Percentiles rank a stretch among this genome's conserved stretches.
These are phyloP conservation scores for Isabelozyma pseudorhagii DNA, from an alignment of 805 yeast genomes.

Conservation along the genomic window DNA sequence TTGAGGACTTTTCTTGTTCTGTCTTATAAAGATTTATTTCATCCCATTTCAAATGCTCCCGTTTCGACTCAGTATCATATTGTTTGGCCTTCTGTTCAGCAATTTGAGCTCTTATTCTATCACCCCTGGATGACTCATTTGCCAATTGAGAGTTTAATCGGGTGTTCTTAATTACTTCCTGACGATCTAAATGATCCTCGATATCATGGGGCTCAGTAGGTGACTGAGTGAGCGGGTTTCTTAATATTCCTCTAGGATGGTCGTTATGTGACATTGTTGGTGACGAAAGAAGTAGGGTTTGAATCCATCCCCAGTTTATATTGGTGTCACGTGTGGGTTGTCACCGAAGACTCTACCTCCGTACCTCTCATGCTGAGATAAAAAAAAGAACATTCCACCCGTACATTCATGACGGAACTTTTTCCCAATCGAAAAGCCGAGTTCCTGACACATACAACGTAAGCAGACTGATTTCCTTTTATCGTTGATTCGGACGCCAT, in stretches of 20 bases:
- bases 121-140: constrained; percentile 39
- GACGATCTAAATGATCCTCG: constrained; percentile 45
- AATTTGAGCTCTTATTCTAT: constrained; percentile 43
- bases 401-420: not conserved
- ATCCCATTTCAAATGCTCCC: constrained; percentile 73
- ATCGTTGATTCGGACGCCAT: not conserved
- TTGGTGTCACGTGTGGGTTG: no score
- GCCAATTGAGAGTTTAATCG: constrained; percentile 61
- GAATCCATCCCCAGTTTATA: not conserved
- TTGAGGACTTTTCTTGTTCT: constrained; percentile 69
- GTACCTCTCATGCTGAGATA: not conserved
- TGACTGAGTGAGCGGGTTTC: constrained; percentile 43
- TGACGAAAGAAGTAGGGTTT: not conserved
- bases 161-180: constrained; percentile 78
- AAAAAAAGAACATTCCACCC: not conserved
- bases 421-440: not conserved
- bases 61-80: not conserved
- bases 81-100: constrained; percentile 32
- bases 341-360: not conserved
- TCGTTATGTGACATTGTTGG: not conserved
- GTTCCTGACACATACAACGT: not conserved
- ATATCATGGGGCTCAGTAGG: not conserved
- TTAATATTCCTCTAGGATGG: constrained; percentile 46
- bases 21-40: constrained; percentile 69
- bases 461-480: not conserved